Evolutionary conservation across 805 yeast genomes (phyloP), one percentile per base, ranked within the genome.

Genomic region (Wickerhamiella azyma): DNA sequence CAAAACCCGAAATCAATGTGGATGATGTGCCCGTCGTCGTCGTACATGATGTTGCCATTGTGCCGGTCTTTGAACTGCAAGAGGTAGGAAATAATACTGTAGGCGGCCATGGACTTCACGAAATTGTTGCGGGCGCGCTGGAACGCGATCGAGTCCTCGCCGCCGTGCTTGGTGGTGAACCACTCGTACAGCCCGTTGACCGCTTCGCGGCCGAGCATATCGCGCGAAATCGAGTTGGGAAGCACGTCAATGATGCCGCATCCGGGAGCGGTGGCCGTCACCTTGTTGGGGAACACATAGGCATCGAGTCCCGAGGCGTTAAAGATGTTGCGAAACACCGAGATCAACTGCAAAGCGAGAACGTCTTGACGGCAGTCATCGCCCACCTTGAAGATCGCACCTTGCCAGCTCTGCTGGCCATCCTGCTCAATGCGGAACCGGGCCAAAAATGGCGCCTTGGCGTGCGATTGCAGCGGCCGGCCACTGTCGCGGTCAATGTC

Each of bases 281-380:
- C 98, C 53, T 96, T 69, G 64, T 92, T 75, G 1, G 99, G 98
- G 66, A 76, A 94, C 21, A 92, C 94, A 63, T 71, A 92, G 37
- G 89, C 74, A 61, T 92, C 97, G 51, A 92, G 69, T 1, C 97
- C 97, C 10, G 83, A 77, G 52, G 76, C 74, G 51, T 77, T 75
- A 94, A 96, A 92, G 44, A 92, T 84, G 38, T 89, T 78, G 56
- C 94, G 74, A 70, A 94, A 92, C 32, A 92, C 79, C 3, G 96
- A 81, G 48, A 94, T 81, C 58, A 92, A 69, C 60, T 92, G 99
- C 48, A 92, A 68, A 0, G 96, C 96, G 53, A 92, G 71, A 42
- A 92, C 89, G 65, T 92, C 99, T 64, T 92, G 99, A 55, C 99
- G 75, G 68, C 97, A 89, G 65, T 92, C 99, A 66, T 92, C 99